A percentile compares a stretch with the other conserved stretches of the same genome.
phyloP scores from a whole-genome alignment of 2,329 filamentous ascomycete species.

The Paramyrothecium roridum region DNA sequence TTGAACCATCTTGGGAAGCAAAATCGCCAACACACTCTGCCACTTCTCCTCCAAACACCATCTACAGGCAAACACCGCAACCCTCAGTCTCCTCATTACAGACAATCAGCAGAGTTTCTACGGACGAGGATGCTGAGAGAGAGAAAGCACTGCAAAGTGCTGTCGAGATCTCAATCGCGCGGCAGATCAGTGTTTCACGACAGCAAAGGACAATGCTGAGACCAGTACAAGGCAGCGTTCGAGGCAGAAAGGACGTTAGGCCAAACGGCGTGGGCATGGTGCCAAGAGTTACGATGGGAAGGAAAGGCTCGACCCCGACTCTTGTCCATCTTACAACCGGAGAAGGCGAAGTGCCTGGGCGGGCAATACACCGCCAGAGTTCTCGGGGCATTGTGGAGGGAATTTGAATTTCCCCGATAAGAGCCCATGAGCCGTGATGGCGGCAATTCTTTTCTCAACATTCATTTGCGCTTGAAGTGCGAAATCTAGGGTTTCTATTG shows the following conservation, averaged over 20 bases:
- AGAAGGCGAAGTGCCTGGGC: neutral
- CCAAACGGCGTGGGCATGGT: slow-evolving; percentile 6
- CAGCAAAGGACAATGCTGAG: slow-evolving; percentile 59
- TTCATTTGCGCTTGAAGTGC: neutral
- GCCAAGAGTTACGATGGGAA: slow-evolving; percentile 16
- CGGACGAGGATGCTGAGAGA: slow-evolving; percentile 14
- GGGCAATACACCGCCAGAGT: neutral
- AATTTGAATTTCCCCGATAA: neutral
- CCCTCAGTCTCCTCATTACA: slow-evolving; percentile 19
- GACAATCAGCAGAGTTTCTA: slow-evolving; percentile 14
- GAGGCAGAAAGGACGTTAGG: slow-evolving; percentile 14
- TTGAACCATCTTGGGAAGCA: slow-evolving; percentile 47
- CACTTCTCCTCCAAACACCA: slow-evolving; percentile 13
- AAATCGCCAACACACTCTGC: slow-evolving; percentile 35
- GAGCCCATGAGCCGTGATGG: neutral
- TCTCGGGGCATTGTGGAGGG: slow-evolving; percentile 1
- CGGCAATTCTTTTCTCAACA: neutral
- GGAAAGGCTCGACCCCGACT: slow-evolving; percentile 8
- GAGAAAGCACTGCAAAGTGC: slow-evolving; percentile 44
- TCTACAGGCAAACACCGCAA: slow-evolving; percentile 10
- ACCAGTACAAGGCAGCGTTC: slow-evolving; percentile 40
- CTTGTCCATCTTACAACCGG: neutral
- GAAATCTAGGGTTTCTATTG: no score
- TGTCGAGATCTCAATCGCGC: slow-evolving; percentile 64
- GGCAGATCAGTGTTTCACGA: slow-evolving; percentile 63